A percentile compares a stretch with the other conserved stretches of the same genome.
Conservation (phyloP, 768 basidiomycete species). For the Tephrocybe sp. region DNA sequence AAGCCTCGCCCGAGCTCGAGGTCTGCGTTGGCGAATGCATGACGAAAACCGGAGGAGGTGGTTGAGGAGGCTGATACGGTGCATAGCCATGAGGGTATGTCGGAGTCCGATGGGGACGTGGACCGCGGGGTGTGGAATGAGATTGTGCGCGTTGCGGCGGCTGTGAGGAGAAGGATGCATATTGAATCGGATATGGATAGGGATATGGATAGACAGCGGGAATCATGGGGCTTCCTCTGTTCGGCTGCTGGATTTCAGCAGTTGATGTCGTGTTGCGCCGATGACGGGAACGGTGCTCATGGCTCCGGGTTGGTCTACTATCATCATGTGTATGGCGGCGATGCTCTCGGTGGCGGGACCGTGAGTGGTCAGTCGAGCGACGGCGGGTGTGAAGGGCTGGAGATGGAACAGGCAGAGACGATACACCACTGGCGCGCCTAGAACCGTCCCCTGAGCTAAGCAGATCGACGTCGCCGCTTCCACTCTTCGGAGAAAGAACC, state of each 20-base stretch:
- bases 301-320: conserved; percentile 3
- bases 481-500: conserved; percentile 20
- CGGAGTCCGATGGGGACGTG: conserved; percentile 21
- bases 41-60: conserved; percentile 27
- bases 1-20: conserved; percentile 10
- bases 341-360: conserved; percentile 18
- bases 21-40: conserved; percentile 17
- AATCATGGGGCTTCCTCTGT: conserved; percentile 21
- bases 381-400: conserved; percentile 8
- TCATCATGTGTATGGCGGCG: conserved; percentile 12
- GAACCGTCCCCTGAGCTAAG: conserved; percentile 28
- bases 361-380: conserved; percentile 19
- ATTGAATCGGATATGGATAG: conserved; percentile 28
- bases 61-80: conserved; percentile 30
- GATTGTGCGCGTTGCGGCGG: conserved; percentile 11
- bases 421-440: conserved; percentile 22
- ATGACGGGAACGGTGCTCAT: conserved; percentile 12
- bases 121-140: conserved; percentile 20
- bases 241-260: conserved; percentile 9
- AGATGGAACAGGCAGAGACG: conserved; percentile 18
- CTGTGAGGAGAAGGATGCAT: conserved; percentile 17
- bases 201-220: conserved; percentile 33
- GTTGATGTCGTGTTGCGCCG: conserved; percentile 16
- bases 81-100: conserved; percentile 29
- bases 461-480: conserved; percentile 30